Base-by-base conservation (phyloP, 129 eudicot species). In the Saussurea involucrata region DNA sequence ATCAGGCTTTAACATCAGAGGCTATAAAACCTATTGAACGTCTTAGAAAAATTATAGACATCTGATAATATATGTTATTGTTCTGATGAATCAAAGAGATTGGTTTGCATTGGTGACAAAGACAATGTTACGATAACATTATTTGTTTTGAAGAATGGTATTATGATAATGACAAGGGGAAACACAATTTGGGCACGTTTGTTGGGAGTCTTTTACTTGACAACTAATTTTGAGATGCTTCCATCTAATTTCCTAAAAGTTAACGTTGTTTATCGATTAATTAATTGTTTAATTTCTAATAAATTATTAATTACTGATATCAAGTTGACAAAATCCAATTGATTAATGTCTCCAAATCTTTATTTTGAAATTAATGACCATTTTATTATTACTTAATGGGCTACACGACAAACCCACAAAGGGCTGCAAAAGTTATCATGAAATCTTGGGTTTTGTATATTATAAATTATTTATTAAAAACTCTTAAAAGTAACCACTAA, bases 171-270 rank as follows among this genome's bases (percentile, higher is more conserved):
- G 75, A 73, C 79, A 24, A 66, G 22, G 84, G 57, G 84, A 68
- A 74, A 28, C n/a, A 67, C 80, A 74, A 80, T 25, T 74, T 74
- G 80, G 71, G 31, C 71, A 80, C 84, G 73, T 58, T 29, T 36
- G 67, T 76, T 34, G 64, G 13, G 72, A 75, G 34, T 58, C 68
- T 60, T 61, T 61, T 74, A 44, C 44, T 55, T 33, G 20, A 80
- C 34, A 53, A 2, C 55, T 36, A 32, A 2, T 72, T 74, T 22
- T 2, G 25, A 17, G 27, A 73, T 80, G 76, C 42, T 74, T 80
- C 84, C 80, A 80, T 79, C 84, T 74, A 74, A 58, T 67, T 74
- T 74, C 71, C 83, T 46, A 21, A 37, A 67, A 36, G 79, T 66
- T 73, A 74, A 80, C 61, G 49, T 66, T 63, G 79, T 29, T 53